These are phyloP conservation scores for Emydomyces testavorans DNA, from an alignment of 2,329 filamentous ascomycete species.

Conservation along the genomic window DNA sequence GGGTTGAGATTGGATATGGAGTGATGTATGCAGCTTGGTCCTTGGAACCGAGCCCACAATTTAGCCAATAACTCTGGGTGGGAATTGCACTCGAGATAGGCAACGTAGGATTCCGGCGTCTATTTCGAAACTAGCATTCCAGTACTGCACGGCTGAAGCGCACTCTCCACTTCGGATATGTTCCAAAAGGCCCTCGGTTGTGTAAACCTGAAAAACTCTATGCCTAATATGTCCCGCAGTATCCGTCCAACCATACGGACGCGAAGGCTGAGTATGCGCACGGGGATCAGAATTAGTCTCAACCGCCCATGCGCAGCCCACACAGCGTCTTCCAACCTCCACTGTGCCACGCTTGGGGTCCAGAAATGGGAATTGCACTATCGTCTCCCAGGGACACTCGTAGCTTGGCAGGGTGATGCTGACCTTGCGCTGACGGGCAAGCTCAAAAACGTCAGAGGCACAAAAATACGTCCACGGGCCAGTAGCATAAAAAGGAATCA, in stretches of 20 bases:
- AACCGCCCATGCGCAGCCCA: neutral
- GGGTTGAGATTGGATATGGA: no score
- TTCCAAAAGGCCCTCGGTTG: neutral
- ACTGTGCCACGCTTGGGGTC: neutral
- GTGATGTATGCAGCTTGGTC: no score
- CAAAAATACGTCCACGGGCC: neutral
- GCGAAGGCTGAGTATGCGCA: neutral
- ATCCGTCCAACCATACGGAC: neutral
- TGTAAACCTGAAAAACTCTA: neutral
- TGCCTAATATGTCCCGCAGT: neutral
- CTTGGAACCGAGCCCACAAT: no score
- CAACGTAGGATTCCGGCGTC: no score
- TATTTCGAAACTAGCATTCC: neutral
- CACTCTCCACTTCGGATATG: neutral
- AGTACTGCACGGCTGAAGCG: neutral
- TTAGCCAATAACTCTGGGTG: no score
- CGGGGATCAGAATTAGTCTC: neutral
- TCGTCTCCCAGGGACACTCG: neutral
- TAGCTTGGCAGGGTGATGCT: neutral
- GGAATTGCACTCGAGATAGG: no score
- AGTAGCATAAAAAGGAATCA: neutral
- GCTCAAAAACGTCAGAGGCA: neutral
- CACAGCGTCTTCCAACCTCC: neutral
- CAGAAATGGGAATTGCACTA: neutral
- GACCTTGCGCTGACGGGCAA: neutral